phyloP scores from a whole-genome alignment of 176 grass and related monocot species.

The Leersia perrieri region DNA sequence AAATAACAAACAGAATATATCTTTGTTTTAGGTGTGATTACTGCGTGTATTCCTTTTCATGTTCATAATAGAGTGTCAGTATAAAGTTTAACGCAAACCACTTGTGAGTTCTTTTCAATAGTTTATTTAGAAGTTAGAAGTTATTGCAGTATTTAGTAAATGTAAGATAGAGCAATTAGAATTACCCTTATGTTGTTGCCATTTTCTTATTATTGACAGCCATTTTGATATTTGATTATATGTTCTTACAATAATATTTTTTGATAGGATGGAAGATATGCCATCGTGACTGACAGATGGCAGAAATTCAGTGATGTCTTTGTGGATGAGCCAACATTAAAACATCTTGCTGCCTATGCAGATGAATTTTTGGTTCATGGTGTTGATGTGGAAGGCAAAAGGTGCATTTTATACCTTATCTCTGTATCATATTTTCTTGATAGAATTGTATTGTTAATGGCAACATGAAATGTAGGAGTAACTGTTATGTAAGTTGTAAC shows the following conservation, averaged over 20 bases:
- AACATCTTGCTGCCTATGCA: conserved; percentile 64
- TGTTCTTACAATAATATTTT: conserved; percentile 22
- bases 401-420: conserved; percentile 38
- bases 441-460: neutral
- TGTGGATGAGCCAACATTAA: conserved; percentile 65
- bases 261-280: conserved; percentile 74
- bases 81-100: neutral
- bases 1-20: neutral
- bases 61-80: neutral
- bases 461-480: conserved; percentile 4
- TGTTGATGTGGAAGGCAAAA: conserved; percentile 97
- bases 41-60: neutral
- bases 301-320: conserved; percentile 85
- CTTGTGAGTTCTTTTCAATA: neutral
- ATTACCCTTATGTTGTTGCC: neutral
- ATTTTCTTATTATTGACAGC: conserved; percentile 8
- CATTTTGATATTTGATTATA: conserved; percentile 1
- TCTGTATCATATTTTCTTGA: conserved; percentile 13
- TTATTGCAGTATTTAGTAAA: neutral
- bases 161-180: neutral
- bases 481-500: neutral
- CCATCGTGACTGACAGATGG: conserved; percentile 91
- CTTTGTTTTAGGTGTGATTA: neutral
- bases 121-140: neutral
- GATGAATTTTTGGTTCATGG: conserved; percentile 99